Base-by-base conservation (phyloP, 257 asterid species). In the Solanum appendiculatum region DNA sequence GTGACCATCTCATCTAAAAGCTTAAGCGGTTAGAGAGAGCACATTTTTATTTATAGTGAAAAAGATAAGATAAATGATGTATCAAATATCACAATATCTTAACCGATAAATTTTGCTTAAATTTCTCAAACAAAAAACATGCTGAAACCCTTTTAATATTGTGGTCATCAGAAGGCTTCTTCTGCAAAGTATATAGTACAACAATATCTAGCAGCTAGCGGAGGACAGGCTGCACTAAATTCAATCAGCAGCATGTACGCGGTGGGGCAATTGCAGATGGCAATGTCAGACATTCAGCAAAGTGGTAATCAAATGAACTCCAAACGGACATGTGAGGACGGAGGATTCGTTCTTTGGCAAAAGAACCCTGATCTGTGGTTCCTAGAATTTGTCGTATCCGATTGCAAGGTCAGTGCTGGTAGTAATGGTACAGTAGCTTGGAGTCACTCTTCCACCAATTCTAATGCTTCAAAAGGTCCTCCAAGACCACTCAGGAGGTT, bases 341-440 rank as follows among this genome's bases (percentile, higher is more conserved):
- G 99, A 5, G 99, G 99, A 1, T 97, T 95, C 69, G 99, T 95
- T 83, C 87, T 97, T 1, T 97, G 99, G 99, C 98, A 94, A 86
- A 95, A 91, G 95, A 97, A 93, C 86, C 99, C 99, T 12, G 96
- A 97, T 86, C 82, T 95, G 5, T 97, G 99, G 99, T 94, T 89
- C 91, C 95, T 97, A 9, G 99, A 97, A 69, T 93, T 97, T 54
- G 94, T 92, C 3, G 94, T 97, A 54, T 94, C 98, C 1, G 95
- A 96, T 54, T 85, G 89, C 90, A 97, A 94, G 84, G 88, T 97
- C 10, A 92, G 95, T 33, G 95, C 98, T 14, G 99, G 99, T 11
- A 94, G 99, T 66, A 95, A 97, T 81, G 99, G 98, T 1, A 94
- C 92, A 27, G 90, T 94, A 11, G 93, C 94, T 0, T 97, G 99